Evolutionary conservation across 2,329 filamentous ascomycete species (phyloP), one percentile per base, ranked within the genome.

Genomic region (Pseudocercospora ulei): DNA sequence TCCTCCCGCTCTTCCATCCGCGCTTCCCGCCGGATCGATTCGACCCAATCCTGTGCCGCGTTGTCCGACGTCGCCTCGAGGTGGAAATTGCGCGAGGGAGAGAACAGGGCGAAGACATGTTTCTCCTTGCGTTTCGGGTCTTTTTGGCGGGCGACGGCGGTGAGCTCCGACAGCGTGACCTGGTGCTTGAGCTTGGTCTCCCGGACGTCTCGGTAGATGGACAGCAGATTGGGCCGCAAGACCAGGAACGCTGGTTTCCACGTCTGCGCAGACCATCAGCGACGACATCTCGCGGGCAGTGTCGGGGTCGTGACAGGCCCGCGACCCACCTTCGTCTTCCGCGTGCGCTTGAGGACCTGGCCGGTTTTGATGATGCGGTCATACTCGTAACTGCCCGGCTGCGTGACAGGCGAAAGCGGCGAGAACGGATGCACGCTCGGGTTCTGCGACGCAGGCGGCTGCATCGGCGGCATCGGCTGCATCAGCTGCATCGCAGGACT

Each of bases 311-410:
- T n/a, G n/a, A n/a, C n/a, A n/a, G n/a, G n/a, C 4, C 8, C 20
- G 28, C 9, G 31, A 48, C 41, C 45, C 62, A 86, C 84, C 78
- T 92, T 94, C 44, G 88, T 96, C 68, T 88, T 94, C 54, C 87
- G 81, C 11, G 86, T 92, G 51, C 88, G 77, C 64, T 93, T 93
- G 57, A 82, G 74, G 24, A 94, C 78, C 51, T 80, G 81, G 43
- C 88, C 87, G 41, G 80, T 78, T 66, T 93, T 96, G 61, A 96
- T 73, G 39, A 96, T 83, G 35, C 86, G 80, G 62, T 98, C 90
- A 56, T 92, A 93, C 56, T 90, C 87, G 61, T 94, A 98, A 62
- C 85, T 90, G 47, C 90, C 90, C 62, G 93, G 87, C 62, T 93
- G 80, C 58, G 88, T 93, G 48, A 96, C 85, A 3, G 86, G 84